Evolutionary conservation across 768 basidiomycete species (phyloP).

Genomic region (Tephrocybe sp.): DNA sequence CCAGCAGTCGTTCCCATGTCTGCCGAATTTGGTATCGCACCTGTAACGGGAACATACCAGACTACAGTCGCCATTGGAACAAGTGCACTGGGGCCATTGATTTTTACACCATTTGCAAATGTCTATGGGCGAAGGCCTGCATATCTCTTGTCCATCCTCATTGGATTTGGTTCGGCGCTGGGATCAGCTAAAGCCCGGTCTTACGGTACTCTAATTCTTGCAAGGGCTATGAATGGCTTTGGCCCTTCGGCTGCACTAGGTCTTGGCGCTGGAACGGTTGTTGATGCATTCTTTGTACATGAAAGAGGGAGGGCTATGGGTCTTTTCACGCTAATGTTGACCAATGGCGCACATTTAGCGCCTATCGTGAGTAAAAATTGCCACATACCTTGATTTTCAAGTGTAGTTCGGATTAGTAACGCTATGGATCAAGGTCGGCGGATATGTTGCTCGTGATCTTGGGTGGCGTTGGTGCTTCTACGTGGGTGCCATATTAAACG

Average conservation of each 20-base stretch:
- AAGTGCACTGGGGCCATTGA: slow-evolving; percentile 33
- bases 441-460: slow-evolving; percentile 34
- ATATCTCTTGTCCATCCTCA: slow-evolving; percentile 34
- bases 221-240: slow-evolving; percentile 36
- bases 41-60: slow-evolving; percentile 40
- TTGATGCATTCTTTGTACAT: slow-evolving; percentile 35
- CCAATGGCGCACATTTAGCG: slow-evolving; percentile 41
- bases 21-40: slow-evolving; percentile 33
- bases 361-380: slow-evolving; percentile 32
- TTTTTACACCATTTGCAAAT: slow-evolving; percentile 41
- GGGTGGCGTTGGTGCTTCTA: slow-evolving; percentile 49
- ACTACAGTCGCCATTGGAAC: slow-evolving; percentile 37
- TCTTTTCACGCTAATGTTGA: slow-evolving; percentile 39
- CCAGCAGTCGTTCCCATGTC: slow-evolving; percentile 38
- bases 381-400: background rate
- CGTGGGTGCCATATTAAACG: slow-evolving; percentile 42
- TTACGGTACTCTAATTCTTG: slow-evolving; percentile 31
- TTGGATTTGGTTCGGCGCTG: slow-evolving; percentile 33
- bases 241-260: slow-evolving; percentile 34
- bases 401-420: background rate
- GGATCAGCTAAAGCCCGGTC: slow-evolving; percentile 30
- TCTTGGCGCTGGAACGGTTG: slow-evolving; percentile 39
- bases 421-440: slow-evolving; percentile 25
- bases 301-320: slow-evolving; percentile 45
- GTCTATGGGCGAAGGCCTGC: slow-evolving; percentile 38